phyloP scores from a whole-genome alignment of 1,139 yeast species.

The Nadsonia starkeyi-henricii region DNA sequence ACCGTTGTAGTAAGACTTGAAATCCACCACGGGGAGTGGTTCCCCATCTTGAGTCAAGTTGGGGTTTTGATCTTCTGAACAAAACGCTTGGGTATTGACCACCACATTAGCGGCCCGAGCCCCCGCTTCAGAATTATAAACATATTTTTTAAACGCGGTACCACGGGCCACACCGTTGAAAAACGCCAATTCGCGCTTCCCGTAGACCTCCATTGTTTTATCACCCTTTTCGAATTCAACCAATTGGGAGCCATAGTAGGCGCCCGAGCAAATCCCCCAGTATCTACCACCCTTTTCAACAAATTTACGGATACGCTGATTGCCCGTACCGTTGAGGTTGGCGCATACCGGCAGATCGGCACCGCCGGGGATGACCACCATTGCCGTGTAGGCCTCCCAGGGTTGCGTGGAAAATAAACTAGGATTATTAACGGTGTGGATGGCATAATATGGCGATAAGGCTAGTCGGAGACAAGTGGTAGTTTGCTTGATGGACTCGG shows the following conservation, averaged over 20 bases:
- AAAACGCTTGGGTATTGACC: conserved; percentile 23
- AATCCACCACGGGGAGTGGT: conserved; percentile 11
- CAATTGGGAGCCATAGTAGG: conserved; percentile 60
- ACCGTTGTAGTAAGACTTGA: conserved; percentile 58
- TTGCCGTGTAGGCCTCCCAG: conserved; percentile 69
- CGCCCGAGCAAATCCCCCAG: conserved; percentile 95
- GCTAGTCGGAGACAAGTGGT: conserved; percentile 58
- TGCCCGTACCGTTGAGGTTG: conserved; percentile 57
- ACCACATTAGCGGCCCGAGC: conserved; percentile 44
- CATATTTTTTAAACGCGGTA: conserved; percentile 66
- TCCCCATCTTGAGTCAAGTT: conserved; percentile 8
- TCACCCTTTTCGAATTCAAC: conserved; percentile 79
- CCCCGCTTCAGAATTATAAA: conserved; percentile 63
- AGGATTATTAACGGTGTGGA: conserved; percentile 48
- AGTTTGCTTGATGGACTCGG: conserved; percentile 75
- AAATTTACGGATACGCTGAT: conserved; percentile 42
- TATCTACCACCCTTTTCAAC: conserved; percentile 69
- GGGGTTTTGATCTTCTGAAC: conserved; percentile 1
- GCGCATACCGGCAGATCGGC: conserved; percentile 82
- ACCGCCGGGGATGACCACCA: conserved; percentile 88
- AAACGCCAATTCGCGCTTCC: conserved; percentile 65
- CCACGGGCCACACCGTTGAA: conserved; percentile 80
- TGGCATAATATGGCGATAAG: conserved; percentile 84
- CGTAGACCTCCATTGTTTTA: conserved; percentile 61
- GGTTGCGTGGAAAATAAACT: conserved; percentile 61